phyloP scores from a whole-genome alignment of 2,329 filamentous ascomycete species.

The Alternaria gaisen region DNA sequence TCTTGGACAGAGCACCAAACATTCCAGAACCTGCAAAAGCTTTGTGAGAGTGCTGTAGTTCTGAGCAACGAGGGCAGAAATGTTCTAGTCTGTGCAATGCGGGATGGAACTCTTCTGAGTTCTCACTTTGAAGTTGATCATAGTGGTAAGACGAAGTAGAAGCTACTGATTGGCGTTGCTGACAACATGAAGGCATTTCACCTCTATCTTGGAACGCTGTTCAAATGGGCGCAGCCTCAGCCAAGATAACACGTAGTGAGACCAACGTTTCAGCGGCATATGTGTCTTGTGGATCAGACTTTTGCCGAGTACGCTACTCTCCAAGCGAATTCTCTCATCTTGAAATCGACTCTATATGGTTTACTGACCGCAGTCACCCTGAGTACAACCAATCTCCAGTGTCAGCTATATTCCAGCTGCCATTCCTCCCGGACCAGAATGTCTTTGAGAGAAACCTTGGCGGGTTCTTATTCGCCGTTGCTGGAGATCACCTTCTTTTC shows the following conservation, averaged over 20 bases:
- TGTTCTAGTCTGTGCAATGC: slow-evolving; percentile 48
- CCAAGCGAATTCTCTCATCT: slow-evolving; percentile 13
- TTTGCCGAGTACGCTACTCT: slow-evolving; percentile 44
- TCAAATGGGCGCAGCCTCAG: slow-evolving; percentile 43
- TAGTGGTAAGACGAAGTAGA: slow-evolving; percentile 15
- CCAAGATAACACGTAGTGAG: slow-evolving; percentile 31
- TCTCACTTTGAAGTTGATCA: slow-evolving; percentile 8
- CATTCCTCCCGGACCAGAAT: slow-evolving; percentile 33
- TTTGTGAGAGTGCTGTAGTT: slow-evolving; percentile 45
- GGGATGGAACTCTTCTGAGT: slow-evolving; percentile 45
- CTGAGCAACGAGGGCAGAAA: slow-evolving; percentile 18
- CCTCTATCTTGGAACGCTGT: slow-evolving; percentile 16
- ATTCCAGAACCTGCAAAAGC: slow-evolving; percentile 16
- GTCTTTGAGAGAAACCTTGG: slow-evolving; percentile 51
- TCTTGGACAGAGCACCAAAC: slow-evolving; percentile 12
- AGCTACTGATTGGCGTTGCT: not conserved
- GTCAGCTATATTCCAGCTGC: slow-evolving; percentile 45
- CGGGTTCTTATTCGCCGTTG: slow-evolving; percentile 59
- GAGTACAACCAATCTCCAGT: slow-evolving; percentile 43
- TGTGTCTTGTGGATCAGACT: slow-evolving; percentile 51
- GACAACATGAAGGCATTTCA: slow-evolving; percentile 8
- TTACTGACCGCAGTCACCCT: slow-evolving; percentile 41
- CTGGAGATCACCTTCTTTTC: slow-evolving; percentile 58
- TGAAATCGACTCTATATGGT: slow-evolving; percentile 50
- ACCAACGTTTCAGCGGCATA: slow-evolving; percentile 43